Percentiles rank a stretch among this genome's conserved stretches.
Conservation (phyloP, 495 filamentous ascomycete species). For the Bryoglossum gracile region DNA sequence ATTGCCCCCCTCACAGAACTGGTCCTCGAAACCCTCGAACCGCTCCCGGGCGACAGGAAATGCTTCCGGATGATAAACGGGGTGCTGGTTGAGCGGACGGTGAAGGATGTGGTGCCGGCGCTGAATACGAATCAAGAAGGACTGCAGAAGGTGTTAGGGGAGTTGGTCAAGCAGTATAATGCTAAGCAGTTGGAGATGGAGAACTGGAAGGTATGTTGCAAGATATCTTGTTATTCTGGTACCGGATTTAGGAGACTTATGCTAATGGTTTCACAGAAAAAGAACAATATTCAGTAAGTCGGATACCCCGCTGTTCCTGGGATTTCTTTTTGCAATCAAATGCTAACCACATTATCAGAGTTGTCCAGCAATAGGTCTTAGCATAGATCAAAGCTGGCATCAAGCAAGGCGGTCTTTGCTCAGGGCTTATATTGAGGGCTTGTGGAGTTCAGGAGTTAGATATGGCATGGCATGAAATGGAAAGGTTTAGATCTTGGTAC, state of each 20-base stretch:
- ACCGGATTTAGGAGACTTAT: not conserved
- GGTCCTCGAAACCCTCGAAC: constrained; percentile 87
- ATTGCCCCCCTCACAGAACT: constrained; percentile 50
- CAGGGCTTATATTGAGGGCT: constrained; percentile 2
- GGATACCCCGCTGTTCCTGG: too few species aligned
- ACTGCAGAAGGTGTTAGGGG: constrained; percentile 90
- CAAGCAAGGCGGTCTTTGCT: not conserved
- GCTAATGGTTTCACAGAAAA: constrained; percentile 58
- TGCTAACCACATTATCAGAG: too few species aligned
- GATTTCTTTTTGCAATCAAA: too few species aligned
- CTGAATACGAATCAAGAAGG: constrained; percentile 93
- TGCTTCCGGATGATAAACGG: constrained; percentile 99
- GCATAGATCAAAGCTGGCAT: constrained; percentile 3
- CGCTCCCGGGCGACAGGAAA: constrained; percentile 78
- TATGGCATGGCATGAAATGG: not conserved
- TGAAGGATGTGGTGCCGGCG: constrained; percentile 83
- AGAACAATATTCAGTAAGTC: constrained; percentile 98
- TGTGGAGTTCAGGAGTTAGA: constrained; percentile 8
- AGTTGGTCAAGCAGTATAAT: constrained; percentile 96
- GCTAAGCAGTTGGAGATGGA: constrained; percentile 90
- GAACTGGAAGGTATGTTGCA: constrained; percentile 82
- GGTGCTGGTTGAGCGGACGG: constrained; percentile 87
- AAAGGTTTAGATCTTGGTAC: constrained; percentile 9
- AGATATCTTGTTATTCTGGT: too few species aligned
- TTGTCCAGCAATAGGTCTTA: constrained; percentile 68